Percentiles rank a stretch among this genome's conserved stretches.
Evolutionary conservation across 2,329 filamentous ascomycete genomes (phyloP).

Genomic region (Macrophomina phaseolina): DNA sequence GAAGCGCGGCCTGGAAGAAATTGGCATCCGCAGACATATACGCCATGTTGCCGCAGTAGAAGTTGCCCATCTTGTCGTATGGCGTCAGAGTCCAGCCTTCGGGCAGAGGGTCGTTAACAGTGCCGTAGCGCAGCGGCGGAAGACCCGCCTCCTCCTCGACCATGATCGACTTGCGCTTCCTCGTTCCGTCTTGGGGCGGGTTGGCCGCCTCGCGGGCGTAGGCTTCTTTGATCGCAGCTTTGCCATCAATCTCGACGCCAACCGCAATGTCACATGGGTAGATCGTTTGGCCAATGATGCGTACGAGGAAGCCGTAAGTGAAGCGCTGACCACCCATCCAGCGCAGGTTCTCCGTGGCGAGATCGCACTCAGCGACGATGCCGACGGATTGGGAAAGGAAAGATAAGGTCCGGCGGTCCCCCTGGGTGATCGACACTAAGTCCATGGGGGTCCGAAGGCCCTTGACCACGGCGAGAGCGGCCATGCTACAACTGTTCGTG

Average conservation of each 20-base stretch:
- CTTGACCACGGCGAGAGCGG: conserved; percentile 85
- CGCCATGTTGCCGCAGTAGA: conserved; percentile 94
- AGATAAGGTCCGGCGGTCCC: conserved; percentile 73
- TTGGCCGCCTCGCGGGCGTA: conserved; percentile 58
- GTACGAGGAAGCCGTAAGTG: conserved; percentile 79
- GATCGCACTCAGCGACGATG: conserved; percentile 86
- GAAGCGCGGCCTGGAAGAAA: conserved; percentile 84
- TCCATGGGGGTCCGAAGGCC: conserved; percentile 84
- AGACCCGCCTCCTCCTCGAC: conserved; percentile 52
- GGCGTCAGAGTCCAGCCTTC: conserved; percentile 76
- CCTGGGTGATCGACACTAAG: conserved; percentile 85
- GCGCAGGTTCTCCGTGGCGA: conserved; percentile 86
- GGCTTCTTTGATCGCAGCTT: conserved; percentile 73
- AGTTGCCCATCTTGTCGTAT: conserved; percentile 82
- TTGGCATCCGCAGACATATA: conserved; percentile 87
- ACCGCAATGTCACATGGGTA: conserved; percentile 91
- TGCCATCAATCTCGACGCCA: conserved; percentile 80
- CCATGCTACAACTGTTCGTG: conserved; percentile 73
- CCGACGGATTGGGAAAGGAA: conserved; percentile 92
- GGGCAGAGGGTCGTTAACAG: conserved; percentile 76
- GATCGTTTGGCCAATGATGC: conserved; percentile 74
- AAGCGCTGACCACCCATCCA: conserved; percentile 93
- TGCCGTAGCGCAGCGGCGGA: conserved; percentile 79
- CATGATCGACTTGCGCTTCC: conserved; percentile 32
- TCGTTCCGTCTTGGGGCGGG: conserved; percentile 31